Conservation (phyloP, 1,284 basidiomycete species). For the Leccinum holopus region DNA sequence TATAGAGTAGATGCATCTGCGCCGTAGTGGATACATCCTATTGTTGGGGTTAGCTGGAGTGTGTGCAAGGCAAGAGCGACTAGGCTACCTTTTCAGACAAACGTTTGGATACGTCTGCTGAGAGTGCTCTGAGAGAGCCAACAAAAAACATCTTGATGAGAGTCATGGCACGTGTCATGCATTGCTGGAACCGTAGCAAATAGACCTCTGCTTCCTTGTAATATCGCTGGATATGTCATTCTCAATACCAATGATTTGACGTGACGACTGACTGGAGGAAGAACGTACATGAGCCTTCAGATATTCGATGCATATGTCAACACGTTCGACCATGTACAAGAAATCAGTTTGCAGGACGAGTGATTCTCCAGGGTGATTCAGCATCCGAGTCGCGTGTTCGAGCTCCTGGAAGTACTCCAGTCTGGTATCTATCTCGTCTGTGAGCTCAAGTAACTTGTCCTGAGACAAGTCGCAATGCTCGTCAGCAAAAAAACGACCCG, state of each 20-base stretch:
- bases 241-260: slow-evolving; percentile 6
- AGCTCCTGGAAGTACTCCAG: slow-evolving; percentile 91
- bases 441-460: slow-evolving; percentile 76
- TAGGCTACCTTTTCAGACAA: slow-evolving; percentile 66
- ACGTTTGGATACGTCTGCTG: slow-evolving; percentile 70
- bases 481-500: slow-evolving; percentile 3
- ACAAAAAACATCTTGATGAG: slow-evolving; percentile 94
- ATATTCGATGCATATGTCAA: slow-evolving; percentile 90
- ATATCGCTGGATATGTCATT: slow-evolving; percentile 58
- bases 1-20: slow-evolving; percentile 82
- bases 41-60: slow-evolving; percentile 1
- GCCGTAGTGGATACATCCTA: slow-evolving; percentile 82
- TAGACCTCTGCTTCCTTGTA: slow-evolving; percentile 91
- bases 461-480: slow-evolving; percentile 23
- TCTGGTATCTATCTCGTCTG: slow-evolving; percentile 73
- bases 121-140: slow-evolving; percentile 72
- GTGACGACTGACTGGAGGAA: not conserved
- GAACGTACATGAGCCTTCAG: slow-evolving; percentile 75
- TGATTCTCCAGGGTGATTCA: slow-evolving; percentile 89
- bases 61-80: not conserved
- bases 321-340: slow-evolving; percentile 88
- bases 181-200: slow-evolving; percentile 90
- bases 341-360: slow-evolving; percentile 88
- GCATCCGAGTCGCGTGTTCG: slow-evolving; percentile 84
- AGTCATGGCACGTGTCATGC: slow-evolving; percentile 94